Base-by-base conservation (phyloP, 2,329 filamentous ascomycete genomes). In the Neopestalotiopsis clavispora region DNA sequence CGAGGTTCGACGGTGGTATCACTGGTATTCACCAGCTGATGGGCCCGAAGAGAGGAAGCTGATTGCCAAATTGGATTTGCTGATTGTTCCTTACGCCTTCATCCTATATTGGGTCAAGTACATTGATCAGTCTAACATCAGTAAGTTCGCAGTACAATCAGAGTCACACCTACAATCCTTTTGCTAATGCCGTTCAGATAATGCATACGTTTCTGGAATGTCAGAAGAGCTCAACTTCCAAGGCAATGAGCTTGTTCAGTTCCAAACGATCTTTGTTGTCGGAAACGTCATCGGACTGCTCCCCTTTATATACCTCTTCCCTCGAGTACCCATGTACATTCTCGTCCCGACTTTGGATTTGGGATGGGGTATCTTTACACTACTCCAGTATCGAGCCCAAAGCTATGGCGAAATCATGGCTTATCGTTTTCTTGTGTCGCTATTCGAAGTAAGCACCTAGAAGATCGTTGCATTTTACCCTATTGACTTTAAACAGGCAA, bases 151-250 rank as follows among this genome's bases (percentile, higher is more conserved):
- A 14, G 13, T 34, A 5, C 7, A 4, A 10, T 17, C 3, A n/a
- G 3, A 14, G 5, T 49, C 14, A 28, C 23, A 28, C 4, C 14
- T 49, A 17, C 14, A 32, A 34, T 20, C 34, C 49, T n/a, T 57
- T 67, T 38, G 14, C 45, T 57, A 64, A 30, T 45, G 1, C 1
- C 5, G 6, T 40, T 0, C 52, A 86, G 84, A 86, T 70, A 88
- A 87, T 79, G 86, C 86, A 1, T 88, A 87, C 66, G 86, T 88
- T 17, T 83, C 84, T 0, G 86, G 86, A 0, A 77, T 88, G 49
- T 85, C 86, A 61, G 84, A 87, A 66, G 85, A 87, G 13, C 75
- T 88, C 1, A 78, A 79, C 0, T 84, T 89, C 67, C 68, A 84
- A 4, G 85, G 85, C 59, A 87, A 88, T 74, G 81, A 88, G 69